Conservation (phyloP, 176 grass and related monocot genomes). For the Raddia guianensis region DNA sequence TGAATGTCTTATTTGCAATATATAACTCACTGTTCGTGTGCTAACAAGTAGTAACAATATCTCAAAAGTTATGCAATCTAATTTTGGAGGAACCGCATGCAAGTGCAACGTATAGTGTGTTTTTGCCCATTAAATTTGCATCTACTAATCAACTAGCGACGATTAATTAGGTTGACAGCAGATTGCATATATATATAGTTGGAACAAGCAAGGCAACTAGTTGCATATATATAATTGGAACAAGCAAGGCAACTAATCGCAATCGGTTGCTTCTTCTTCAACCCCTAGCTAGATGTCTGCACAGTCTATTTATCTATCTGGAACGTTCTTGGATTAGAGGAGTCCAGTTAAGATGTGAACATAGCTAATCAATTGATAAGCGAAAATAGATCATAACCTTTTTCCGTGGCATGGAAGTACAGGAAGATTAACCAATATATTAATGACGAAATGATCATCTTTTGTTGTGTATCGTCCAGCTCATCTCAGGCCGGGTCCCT, state of each 20-base stretch:
- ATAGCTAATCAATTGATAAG: background rate
- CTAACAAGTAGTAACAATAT: background rate
- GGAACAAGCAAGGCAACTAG: background rate
- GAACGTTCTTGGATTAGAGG: background rate
- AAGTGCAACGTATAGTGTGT: background rate
- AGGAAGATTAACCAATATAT: background rate
- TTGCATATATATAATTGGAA: background rate
- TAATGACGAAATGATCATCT: constrained; percentile 1
- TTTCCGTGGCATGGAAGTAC: background rate
- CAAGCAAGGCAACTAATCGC: background rate
- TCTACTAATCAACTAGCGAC: background rate
- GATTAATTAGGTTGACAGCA: background rate
- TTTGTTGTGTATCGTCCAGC: constrained; percentile 19
- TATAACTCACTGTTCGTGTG: background rate
- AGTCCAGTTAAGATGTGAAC: constrained; percentile 10
- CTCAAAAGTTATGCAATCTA: background rate
- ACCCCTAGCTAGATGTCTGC: background rate
- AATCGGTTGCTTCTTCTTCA: background rate
- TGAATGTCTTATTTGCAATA: background rate
- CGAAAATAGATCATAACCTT: background rate
- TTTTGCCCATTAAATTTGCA: background rate
- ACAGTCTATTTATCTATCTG: background rate
- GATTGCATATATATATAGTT: background rate
- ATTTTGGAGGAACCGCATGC: background rate
- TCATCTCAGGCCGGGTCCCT: background rate